These are phyloP conservation scores for Microsporum audouinii DNA, from an alignment of 2,329 filamentous ascomycete genomes.

Conservation along the genomic window DNA sequence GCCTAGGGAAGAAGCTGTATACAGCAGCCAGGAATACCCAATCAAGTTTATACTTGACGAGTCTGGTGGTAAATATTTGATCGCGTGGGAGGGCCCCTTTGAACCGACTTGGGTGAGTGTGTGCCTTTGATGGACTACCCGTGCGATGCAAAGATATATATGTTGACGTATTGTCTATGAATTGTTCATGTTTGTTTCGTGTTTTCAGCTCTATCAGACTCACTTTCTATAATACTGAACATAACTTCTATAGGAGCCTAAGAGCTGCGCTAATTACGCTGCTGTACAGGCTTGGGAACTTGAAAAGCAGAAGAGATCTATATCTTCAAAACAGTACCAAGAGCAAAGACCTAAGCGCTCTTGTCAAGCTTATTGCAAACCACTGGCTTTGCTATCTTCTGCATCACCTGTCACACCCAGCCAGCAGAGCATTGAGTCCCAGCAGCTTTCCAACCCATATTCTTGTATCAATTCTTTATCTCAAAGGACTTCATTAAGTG, in stretches of 20 bases:
- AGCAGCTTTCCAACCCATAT: not conserved
- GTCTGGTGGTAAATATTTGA: conserved; percentile 25
- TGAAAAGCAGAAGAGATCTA: conserved; percentile 16
- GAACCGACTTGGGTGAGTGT: conserved; percentile 30
- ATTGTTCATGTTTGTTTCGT: not conserved
- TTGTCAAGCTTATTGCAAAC: not conserved
- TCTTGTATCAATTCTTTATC: conserved; percentile 1
- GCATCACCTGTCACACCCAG: not conserved
- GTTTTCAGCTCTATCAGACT: not conserved
- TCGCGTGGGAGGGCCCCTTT: conserved; percentile 30
- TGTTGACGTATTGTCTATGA: not conserved
- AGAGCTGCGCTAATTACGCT: conserved; percentile 24
- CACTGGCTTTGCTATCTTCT: not conserved
- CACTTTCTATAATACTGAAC: not conserved
- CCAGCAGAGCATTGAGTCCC: not conserved
- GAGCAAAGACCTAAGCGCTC: conserved; percentile 8
- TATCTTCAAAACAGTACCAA: conserved; percentile 4
- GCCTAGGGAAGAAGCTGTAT: conserved; percentile 5
- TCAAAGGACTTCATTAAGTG: conserved; percentile 7
- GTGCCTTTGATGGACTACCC: not conserved
- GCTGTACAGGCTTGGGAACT: conserved; percentile 23
- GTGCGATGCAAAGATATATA: not conserved
- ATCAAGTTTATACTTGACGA: conserved; percentile 30
- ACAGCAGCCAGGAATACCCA: conserved; percentile 24
- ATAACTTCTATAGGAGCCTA: conserved; percentile 22